Base-by-base conservation (phyloP, 2,329 filamentous ascomycete genomes). In the Exserohilum turcica region DNA sequence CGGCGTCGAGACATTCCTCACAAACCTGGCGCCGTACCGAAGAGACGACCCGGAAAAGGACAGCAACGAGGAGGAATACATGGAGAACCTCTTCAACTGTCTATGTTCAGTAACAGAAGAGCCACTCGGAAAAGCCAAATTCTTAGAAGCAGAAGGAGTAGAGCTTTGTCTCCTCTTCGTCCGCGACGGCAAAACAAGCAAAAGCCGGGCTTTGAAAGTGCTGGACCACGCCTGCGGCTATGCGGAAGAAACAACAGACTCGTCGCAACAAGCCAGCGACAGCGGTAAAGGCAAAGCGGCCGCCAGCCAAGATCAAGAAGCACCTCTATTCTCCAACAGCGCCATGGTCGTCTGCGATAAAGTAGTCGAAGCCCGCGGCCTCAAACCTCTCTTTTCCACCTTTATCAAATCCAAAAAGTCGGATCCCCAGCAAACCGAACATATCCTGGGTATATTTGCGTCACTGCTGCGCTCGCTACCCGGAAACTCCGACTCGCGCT, bases 111-210 rank as follows among this genome's bases (percentile, higher is more conserved):
- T 96, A 1, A 89, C 88, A 0, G 90, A 96, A 64, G 88, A 91
- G 53, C 73, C 81, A 0, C 76, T 82, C 4, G 92, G 92, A 5
- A 97, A 97, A 73, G 68, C 77, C 8, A 91, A 90, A 54, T 94
- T 97, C 57, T 71, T 96, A 29, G 90, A 94, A 63, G 92, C 91
- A 1, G 94, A 99, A 77, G 94, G 94, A 32, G 84, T 96, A 9
- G 94, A 99, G 72, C 83, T 99, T 5, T 91, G 87, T 54, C 82
- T 97, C 39, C 91, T 99, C 66, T 95, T 99, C 88, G 80, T 97
- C 24, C 87, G 89, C 56, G 91, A 96, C 72, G 91, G 90, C 43
- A 95, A 92, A 68, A 87, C 90, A 74, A 91, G 88, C 74, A 94
- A 90, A 73, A 78, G 81, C 8, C 84, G 91, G 2, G 89, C 92